Percentiles rank a stretch among this genome's conserved stretches.
Evolutionary conservation across 2,329 filamentous ascomycete genomes (phyloP).

Genomic region (Colletotrichum siamense): DNA sequence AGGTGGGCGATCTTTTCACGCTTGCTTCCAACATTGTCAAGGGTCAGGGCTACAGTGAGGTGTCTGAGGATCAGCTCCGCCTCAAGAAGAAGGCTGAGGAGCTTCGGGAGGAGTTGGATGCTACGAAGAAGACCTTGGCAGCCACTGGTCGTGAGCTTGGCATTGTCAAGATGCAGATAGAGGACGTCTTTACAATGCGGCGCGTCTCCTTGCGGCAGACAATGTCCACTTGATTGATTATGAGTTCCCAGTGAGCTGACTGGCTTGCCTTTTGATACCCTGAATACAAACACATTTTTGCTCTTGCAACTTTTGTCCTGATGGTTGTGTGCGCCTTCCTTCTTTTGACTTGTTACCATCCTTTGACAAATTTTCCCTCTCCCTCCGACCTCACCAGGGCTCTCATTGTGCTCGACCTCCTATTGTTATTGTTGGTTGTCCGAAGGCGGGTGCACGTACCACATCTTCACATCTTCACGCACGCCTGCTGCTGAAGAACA

Average conservation of each 20-base stretch:
- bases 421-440: not conserved
- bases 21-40: not conserved
- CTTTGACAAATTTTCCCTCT: not conserved
- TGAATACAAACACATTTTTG: not conserved
- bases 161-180: not conserved
- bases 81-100: not conserved
- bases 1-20: not conserved
- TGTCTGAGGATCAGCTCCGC: not conserved
- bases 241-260: not conserved
- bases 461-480: not conserved
- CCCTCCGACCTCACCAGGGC: not conserved
- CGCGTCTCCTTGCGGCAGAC: not conserved
- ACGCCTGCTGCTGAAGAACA: not conserved
- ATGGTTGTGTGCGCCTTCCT: not conserved
- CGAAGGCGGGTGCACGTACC: not conserved
- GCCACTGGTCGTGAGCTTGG: not conserved
- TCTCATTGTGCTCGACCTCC: not conserved
- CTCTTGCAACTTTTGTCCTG: not conserved
- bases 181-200: not conserved
- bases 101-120: not conserved
- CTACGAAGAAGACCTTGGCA: not conserved
- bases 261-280: not conserved
- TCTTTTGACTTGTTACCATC: not conserved
- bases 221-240: not conserved
- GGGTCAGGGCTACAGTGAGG: not conserved